A percentile compares a stretch with the other conserved stretches of the same genome.
Conservation (phyloP, 495 filamentous ascomycete genomes). For the Penicillium herquei region DNA sequence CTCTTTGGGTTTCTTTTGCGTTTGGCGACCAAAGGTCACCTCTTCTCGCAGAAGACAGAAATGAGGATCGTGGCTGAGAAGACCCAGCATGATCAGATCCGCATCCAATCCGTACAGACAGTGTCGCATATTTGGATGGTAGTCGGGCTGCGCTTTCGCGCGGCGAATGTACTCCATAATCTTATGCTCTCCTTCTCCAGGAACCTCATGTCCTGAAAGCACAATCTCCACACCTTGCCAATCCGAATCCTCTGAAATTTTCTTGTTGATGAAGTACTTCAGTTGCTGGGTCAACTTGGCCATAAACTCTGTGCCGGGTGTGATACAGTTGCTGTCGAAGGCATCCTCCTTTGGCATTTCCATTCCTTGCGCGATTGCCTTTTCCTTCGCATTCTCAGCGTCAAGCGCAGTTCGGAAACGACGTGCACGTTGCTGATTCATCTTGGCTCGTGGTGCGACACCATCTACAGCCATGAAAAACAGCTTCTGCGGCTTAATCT, state of each 20-base stretch:
- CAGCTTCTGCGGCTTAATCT: constrained; percentile 96
- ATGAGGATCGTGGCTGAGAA: constrained; percentile 96
- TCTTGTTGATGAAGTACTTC: constrained; percentile 98
- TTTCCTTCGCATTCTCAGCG: constrained; percentile 82
- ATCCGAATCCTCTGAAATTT: constrained; percentile 92
- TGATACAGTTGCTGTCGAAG: constrained; percentile 99
- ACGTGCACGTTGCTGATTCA: constrained; percentile 97
- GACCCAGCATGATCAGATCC: constrained; percentile 96
- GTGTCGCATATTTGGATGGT: constrained; percentile 93
- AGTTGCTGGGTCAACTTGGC: constrained; percentile 88
- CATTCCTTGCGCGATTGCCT: constrained; percentile 81
- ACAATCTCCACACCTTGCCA: constrained; percentile 97
- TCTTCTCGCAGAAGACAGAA: constrained; percentile 97
- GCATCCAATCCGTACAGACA: constrained; percentile 98
- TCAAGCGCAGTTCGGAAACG: constrained; percentile 95
- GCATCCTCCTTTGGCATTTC: constrained; percentile 93
- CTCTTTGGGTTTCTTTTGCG: constrained; percentile 85
- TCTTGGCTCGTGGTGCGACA: constrained; percentile 96
- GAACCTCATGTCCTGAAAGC: constrained; percentile 97
- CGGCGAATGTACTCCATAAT: constrained; percentile 99
- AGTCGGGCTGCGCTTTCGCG: constrained; percentile 89
- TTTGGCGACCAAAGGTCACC: constrained; percentile 90
- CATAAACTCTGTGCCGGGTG: constrained; percentile 98
- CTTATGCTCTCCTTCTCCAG: constrained; percentile 98
- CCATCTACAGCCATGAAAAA: constrained; percentile 99